Evolutionary conservation across 2,329 filamentous ascomycete genomes (phyloP).

Genomic region (Leptographium procerum): DNA sequence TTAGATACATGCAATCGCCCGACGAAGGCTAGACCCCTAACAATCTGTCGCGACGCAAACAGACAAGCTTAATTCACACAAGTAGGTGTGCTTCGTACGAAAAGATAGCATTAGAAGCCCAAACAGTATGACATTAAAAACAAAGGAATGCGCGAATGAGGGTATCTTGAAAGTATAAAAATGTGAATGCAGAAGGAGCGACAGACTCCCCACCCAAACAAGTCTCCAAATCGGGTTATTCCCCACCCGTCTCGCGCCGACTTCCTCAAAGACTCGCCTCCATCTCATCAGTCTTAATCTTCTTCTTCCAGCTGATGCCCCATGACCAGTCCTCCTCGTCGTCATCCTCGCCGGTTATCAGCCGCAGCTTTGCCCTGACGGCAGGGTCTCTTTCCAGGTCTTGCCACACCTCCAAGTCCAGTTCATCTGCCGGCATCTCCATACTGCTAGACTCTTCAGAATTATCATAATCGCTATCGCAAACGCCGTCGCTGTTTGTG

Average conservation of each 20-base stretch:
- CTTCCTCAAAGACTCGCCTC: neutral
- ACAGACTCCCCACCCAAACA: neutral
- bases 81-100: no score
- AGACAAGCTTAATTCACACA: no score
- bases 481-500: slow-evolving; percentile 1
- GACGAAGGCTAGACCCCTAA: no score
- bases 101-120: no score
- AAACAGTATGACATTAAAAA: neutral
- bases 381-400: slow-evolving; percentile 42
- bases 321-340: slow-evolving; percentile 11
- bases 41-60: no score
- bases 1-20: neutral
- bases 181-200: neutral
- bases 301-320: neutral
- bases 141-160: neutral
- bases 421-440: slow-evolving; percentile 30
- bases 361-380: slow-evolving; percentile 29
- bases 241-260: neutral
- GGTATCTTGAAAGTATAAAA: neutral
- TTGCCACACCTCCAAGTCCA: slow-evolving; percentile 46
- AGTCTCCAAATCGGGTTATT: neutral
- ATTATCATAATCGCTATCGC: slow-evolving; percentile 9
- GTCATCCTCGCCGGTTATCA: slow-evolving; percentile 26
- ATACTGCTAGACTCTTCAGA: neutral
- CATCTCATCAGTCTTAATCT: neutral